phyloP scores from a whole-genome alignment of 495 filamentous ascomycete genomes.

The Neurospora sp. region DNA sequence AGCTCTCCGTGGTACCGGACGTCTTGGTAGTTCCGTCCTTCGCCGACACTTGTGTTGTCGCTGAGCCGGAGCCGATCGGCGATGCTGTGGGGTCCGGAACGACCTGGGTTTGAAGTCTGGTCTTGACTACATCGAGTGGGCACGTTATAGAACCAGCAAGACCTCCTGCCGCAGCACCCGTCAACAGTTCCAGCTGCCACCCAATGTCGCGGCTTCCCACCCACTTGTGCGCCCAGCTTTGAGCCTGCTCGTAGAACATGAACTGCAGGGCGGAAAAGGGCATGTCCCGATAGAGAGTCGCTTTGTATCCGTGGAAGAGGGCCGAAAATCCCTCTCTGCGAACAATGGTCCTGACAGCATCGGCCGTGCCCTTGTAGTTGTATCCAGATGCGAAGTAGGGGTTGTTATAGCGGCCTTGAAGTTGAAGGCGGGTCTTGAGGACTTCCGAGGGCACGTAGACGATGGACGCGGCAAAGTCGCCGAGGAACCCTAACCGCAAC shows the following conservation, averaged over 20 bases:
- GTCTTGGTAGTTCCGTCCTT: slow-evolving; percentile 10
- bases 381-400: slow-evolving; percentile 87
- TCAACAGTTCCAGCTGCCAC: slow-evolving; percentile 72
- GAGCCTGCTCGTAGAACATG: slow-evolving; percentile 95
- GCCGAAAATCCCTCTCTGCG: slow-evolving; percentile 71
- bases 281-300: slow-evolving; percentile 87
- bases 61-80: background rate
- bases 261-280: slow-evolving; percentile 95
- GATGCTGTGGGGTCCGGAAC: slow-evolving; percentile 31
- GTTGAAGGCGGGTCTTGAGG: slow-evolving; percentile 85
- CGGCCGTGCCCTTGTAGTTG: slow-evolving; percentile 72
- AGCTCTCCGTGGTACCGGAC: slow-evolving; percentile 4
- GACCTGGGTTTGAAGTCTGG: slow-evolving; percentile 89
- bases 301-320: slow-evolving; percentile 88
- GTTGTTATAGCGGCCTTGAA: slow-evolving; percentile 93
- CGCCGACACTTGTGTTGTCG: background rate
- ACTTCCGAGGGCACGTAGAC: slow-evolving; percentile 96
- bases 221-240: slow-evolving; percentile 66
- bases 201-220: slow-evolving; percentile 65
- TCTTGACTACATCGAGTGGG: slow-evolving; percentile 96
- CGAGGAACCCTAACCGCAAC: slow-evolving; percentile 59
- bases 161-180: slow-evolving; percentile 84
- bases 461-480: slow-evolving; percentile 82
- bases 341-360: slow-evolving; percentile 78
- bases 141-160: slow-evolving; percentile 91